These are phyloP conservation scores for Pseudovirgaria hyperparasitica DNA, from an alignment of 2,329 filamentous ascomycete species.

Conservation along the genomic window DNA sequence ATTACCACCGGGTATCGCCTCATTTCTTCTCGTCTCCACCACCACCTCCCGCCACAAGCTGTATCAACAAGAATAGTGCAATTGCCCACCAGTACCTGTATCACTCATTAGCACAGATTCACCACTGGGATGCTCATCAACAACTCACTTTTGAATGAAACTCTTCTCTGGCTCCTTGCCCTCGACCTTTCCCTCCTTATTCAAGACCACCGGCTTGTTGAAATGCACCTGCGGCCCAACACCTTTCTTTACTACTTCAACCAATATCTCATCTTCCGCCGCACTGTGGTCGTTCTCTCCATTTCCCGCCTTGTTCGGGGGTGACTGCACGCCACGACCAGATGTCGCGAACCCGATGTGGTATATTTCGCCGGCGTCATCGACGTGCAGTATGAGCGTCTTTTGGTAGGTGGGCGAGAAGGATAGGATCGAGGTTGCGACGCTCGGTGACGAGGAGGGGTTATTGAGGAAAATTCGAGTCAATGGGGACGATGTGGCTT, in stretches of 20 bases:
- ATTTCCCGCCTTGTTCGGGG: too few relatives aligned
- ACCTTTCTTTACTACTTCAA: slow-evolving; percentile 27
- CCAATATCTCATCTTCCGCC: slow-evolving; percentile 24
- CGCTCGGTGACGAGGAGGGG: slow-evolving; percentile 28
- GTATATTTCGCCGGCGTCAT: slow-evolving; percentile 30
- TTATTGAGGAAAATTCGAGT: too few relatives aligned
- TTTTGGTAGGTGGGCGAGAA: slow-evolving; percentile 29
- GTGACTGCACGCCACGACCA: slow-evolving; percentile 9
- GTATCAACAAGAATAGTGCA: slow-evolving; percentile 33
- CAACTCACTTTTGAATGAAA: slow-evolving; percentile 38
- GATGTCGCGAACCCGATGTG: slow-evolving; percentile 31
- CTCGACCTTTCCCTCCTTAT: slow-evolving; percentile 40
- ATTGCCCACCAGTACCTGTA: slow-evolving; percentile 39
- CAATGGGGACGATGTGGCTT: slow-evolving; percentile 30
- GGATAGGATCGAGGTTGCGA: slow-evolving; percentile 32
- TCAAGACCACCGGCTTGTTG: slow-evolving; percentile 43
- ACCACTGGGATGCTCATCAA: neutral
- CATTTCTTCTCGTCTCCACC: slow-evolving; percentile 10
- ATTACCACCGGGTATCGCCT: too few relatives aligned
- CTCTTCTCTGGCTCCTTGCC: slow-evolving; percentile 34
- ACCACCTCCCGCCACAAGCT: slow-evolving; percentile 31
- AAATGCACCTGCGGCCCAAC: slow-evolving; percentile 29
- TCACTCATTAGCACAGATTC: slow-evolving; percentile 7
- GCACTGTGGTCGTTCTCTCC: too few relatives aligned
- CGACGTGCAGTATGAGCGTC: slow-evolving; percentile 31